These are phyloP conservation scores for Ogataea naganishii DNA, from an alignment of 805 yeast genomes.

Conservation along the genomic window DNA sequence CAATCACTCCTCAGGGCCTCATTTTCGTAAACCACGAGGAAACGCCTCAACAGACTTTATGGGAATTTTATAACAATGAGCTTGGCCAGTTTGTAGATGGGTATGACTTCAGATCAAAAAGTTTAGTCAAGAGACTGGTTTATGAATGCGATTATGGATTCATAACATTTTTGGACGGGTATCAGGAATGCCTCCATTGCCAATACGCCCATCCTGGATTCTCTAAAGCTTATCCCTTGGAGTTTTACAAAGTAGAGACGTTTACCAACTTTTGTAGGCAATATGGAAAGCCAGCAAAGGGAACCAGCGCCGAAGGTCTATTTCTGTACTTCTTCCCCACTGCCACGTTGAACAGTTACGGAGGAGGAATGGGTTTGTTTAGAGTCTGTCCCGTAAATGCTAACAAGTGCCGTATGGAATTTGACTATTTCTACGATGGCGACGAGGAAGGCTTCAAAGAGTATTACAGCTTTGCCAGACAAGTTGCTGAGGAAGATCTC, in stretches of 20 bases:
- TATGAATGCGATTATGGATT: conserved; percentile 18
- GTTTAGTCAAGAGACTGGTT: conserved; percentile 12
- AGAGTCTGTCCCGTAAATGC: conserved; percentile 20
- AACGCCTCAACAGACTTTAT: conserved; percentile 9
- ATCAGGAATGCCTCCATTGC: conserved; percentile 22
- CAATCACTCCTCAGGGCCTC: conserved; percentile 17
- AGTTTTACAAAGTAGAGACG: conserved; percentile 17
- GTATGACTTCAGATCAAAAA: conserved; percentile 11
- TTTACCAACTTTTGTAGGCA: conserved; percentile 20
- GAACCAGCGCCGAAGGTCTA: conserved; percentile 11
- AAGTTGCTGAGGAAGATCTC: conserved; percentile 22
- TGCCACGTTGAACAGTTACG: conserved; percentile 18
- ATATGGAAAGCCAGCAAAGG: conserved; percentile 13
- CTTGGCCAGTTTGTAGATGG: conserved; percentile 12
- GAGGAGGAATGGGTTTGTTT: conserved; percentile 22
- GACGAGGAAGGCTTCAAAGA: conserved; percentile 18
- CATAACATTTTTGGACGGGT: conserved; percentile 18
- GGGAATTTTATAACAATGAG: conserved; percentile 13
- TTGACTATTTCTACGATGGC: conserved; percentile 21
- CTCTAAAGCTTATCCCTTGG: conserved; percentile 17
- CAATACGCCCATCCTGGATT: conserved; percentile 20
- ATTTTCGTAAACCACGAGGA: conserved; percentile 17
- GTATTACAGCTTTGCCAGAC: conserved; percentile 22
- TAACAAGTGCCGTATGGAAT: conserved; percentile 19
- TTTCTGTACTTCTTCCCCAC: conserved; percentile 21